Evolutionary conservation across 495 filamentous ascomycete species (phyloP).

Genomic region (Aspergillus ellipticus): DNA sequence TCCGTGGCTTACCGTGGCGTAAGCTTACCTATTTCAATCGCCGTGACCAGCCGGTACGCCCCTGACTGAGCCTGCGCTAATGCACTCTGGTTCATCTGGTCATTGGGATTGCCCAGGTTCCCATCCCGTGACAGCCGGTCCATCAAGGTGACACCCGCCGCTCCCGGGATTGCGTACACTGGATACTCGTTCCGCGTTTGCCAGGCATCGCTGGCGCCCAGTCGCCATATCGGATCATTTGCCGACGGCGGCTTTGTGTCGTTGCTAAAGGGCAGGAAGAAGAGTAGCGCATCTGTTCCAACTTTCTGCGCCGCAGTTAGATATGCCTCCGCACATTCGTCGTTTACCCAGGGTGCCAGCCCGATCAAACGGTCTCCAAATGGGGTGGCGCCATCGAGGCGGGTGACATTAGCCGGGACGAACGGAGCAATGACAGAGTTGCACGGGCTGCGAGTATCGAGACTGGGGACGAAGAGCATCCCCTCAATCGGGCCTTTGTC

Average conservation of each 20-base stretch:
- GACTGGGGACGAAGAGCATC: constrained; percentile 76
- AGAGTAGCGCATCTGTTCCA: constrained; percentile 63
- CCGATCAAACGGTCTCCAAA: constrained; percentile 60
- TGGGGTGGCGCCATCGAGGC: constrained; percentile 60
- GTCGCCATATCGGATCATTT: constrained; percentile 58
- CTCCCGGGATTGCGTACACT: constrained; percentile 76
- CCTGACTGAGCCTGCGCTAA: constrained; percentile 40
- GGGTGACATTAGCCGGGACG: constrained; percentile 72
- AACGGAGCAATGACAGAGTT: constrained; percentile 49
- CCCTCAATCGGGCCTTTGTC: constrained; percentile 59
- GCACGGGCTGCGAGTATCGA: constrained; percentile 55
- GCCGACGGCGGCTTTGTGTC: constrained; percentile 58
- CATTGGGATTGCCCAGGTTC: constrained; percentile 39
- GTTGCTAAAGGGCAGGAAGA: constrained; percentile 61
- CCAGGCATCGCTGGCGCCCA: constrained; percentile 64
- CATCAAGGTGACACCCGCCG: constrained; percentile 64
- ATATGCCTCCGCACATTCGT: constrained; percentile 65
- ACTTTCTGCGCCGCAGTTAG: constrained; percentile 57
- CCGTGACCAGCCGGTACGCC: constrained; percentile 56
- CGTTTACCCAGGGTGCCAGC: constrained; percentile 83
- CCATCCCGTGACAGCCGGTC: constrained; percentile 65
- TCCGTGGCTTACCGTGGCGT: not conserved
- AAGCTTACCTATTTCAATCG: constrained; percentile 55
- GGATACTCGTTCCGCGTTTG: constrained; percentile 62
- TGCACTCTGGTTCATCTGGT: constrained; percentile 41